These are phyloP conservation scores for Gaertneriomyces semiglobifer DNA, from an alignment of 192 early-diverging fungal genomes.

Conservation along the genomic window DNA sequence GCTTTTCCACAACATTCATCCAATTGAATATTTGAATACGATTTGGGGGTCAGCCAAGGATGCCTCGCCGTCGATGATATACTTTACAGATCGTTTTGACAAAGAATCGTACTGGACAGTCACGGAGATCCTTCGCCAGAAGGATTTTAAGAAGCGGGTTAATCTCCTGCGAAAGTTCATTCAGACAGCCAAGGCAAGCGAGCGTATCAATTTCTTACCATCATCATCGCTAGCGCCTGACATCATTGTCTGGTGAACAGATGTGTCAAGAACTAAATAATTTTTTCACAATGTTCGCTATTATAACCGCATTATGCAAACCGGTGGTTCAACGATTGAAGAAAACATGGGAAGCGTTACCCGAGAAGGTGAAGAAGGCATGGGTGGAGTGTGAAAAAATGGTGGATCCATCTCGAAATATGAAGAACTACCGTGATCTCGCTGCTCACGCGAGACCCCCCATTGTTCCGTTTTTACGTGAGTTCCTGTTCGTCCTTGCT, in stretches of 20 bases:
- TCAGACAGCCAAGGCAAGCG: slow-evolving; percentile 47
- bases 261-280: slow-evolving; percentile 55
- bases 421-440: slow-evolving; percentile 56
- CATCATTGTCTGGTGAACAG: slow-evolving; percentile 25
- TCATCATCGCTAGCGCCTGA: not conserved
- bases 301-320: slow-evolving; percentile 55
- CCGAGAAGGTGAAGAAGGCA: slow-evolving; percentile 46
- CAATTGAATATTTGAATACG: slow-evolving; percentile 59
- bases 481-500: slow-evolving; percentile 5
- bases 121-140: slow-evolving; percentile 50
- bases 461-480: slow-evolving; percentile 63
- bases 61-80: slow-evolving; percentile 48
- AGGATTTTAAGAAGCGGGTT: slow-evolving; percentile 54
- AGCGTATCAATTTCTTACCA: not conserved
- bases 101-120: slow-evolving; percentile 60
- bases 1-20: slow-evolving; percentile 58
- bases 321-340: slow-evolving; percentile 55
- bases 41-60: slow-evolving; percentile 57
- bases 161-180: slow-evolving; percentile 51
- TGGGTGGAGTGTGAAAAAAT: slow-evolving; percentile 54
- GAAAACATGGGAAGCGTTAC: slow-evolving; percentile 59
- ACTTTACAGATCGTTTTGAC: slow-evolving; percentile 58
- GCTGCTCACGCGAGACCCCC: slow-evolving; percentile 43
- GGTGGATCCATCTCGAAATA: slow-evolving; percentile 57
- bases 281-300: slow-evolving; percentile 57